Conservation (phyloP, 305 asterid genomes). For the Withania somnifera region DNA sequence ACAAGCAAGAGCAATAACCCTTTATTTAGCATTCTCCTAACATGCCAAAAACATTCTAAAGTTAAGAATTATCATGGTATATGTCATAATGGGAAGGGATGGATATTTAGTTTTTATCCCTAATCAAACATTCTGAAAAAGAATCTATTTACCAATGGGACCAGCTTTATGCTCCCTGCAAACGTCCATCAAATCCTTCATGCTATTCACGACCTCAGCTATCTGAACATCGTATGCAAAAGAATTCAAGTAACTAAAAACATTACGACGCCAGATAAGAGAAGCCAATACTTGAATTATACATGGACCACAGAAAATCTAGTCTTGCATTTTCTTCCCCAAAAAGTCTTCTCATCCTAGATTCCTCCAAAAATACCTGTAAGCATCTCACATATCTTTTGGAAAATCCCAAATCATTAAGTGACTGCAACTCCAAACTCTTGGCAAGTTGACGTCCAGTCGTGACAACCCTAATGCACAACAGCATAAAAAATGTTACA, state of each 20-base stretch:
- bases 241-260: constrained; percentile 4
- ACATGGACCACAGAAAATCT: neutral
- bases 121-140: neutral
- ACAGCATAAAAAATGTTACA: neutral
- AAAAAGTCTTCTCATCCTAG: neutral
- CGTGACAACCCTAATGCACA: constrained; percentile 51
- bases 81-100: neutral
- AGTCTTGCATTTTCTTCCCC: neutral
- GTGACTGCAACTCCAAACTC: constrained; percentile 73
- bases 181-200: constrained; percentile 90
- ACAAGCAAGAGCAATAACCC: neutral
- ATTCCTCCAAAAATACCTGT: constrained; percentile 42
- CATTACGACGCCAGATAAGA: neutral
- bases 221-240: constrained; percentile 38
- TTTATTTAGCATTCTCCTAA: neutral
- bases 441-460: constrained; percentile 93
- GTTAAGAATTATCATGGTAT: neutral
- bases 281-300: neutral
- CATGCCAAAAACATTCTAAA: neutral
- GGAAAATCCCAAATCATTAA: constrained; percentile 85
- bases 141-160: constrained; percentile 58
- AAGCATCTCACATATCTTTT: constrained; percentile 85
- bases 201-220: constrained; percentile 95
- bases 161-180: constrained; percentile 69
- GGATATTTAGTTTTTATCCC: neutral